Evolutionary conservation across 495 filamentous ascomycete species (phyloP), one percentile per base, ranked within the genome.

Genomic region (Aspergillus asperescens): DNA sequence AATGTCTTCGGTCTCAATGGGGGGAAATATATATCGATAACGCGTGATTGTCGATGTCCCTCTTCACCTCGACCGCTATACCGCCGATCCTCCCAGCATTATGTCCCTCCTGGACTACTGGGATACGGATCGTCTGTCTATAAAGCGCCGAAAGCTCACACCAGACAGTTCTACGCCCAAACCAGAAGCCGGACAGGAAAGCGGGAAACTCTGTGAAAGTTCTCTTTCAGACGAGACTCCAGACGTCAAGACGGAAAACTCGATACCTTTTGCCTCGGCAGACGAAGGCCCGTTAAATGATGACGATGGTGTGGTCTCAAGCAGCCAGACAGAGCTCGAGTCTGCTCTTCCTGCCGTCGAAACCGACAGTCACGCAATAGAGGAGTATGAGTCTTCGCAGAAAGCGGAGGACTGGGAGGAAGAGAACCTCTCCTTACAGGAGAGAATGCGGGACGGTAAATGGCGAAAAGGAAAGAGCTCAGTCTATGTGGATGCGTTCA

Each of bases 401-500:
- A 70, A 73, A 37, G 69, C 66, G 13, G 24, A 45, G 27, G 31
- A 32, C 5, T 43, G 32, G 27, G 64, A 70, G 27, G 70, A 63
- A 13, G 57, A 57, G 9, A 56, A 71, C 15, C 52, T 64, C 7
- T 64, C 61, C 8, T 43, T 80, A 5, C 67, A 80, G 48, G 69
- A 69, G 40, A 73, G 81, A 12, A 53, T 85, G 37, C 74, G 72
- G 32, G 69, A 80, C 58, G 65, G 77, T 5, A 79, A 74, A 56
- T 86, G 83, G 83, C 62, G 76, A 20, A 76, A 71, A 42, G 82
- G 83, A 4, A 81, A 75, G 62, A 95, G 84, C 58, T 97, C 93
- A 4, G 90, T 98, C 48, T 98, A 98, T 59, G 90, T 96, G 13
- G 92, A 98, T 68, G 93, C 92, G 16, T 98, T 98, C 77, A 95